Evolutionary conservation across 2,329 filamentous ascomycete species (phyloP), one percentile per base, ranked within the genome.

Genomic region (Diaporthe nobilis): DNA sequence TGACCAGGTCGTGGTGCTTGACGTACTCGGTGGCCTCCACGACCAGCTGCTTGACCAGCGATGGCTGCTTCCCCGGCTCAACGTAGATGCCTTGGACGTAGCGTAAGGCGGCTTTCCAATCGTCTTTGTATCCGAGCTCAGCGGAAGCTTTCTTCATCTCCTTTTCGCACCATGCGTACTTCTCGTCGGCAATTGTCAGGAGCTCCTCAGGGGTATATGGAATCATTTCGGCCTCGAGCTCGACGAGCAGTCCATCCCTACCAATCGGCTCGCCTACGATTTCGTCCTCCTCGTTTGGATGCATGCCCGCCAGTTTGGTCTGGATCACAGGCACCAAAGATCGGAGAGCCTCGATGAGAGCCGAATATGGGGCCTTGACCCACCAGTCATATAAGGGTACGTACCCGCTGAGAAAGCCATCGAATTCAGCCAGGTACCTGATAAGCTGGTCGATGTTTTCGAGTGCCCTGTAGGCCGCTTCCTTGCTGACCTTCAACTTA

Each of bases 191-290:
- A 34, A 91, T 87, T 0, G 80, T 76, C 57, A 92, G 84, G 3
- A 92, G 83, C 79, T 92, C 88, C 74, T 91, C 88, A 0, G 90
- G 90, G 0, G 86, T 85, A 78, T 92, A 92, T 0, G 88, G 86
- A 68, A 92, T 90, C 85, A 90, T 87, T 80, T 92, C 90, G 0
- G 87, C 86, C 74, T 87, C 84, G 1, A 92, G 84, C 70, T 91
- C 89, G 15, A 85, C 84, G 0, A 89, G 80, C 0, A 92, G 82
- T 0, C 86, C 88, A 0, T 86, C 84, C 5, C 86, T 82, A 1
- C 90, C 90, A 67, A 91, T 89, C 0, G 90, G 90, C 76, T 92
- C 86, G 9, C 90, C 90, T 39, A 91, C 85, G 70, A 91, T 91
- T 9, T 87, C 86, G 71, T 89, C 86, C 0, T 85, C 81, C 65